Evolutionary conservation across 805 yeast species (phyloP).

Genomic region (Candida silvicultrix): DNA sequence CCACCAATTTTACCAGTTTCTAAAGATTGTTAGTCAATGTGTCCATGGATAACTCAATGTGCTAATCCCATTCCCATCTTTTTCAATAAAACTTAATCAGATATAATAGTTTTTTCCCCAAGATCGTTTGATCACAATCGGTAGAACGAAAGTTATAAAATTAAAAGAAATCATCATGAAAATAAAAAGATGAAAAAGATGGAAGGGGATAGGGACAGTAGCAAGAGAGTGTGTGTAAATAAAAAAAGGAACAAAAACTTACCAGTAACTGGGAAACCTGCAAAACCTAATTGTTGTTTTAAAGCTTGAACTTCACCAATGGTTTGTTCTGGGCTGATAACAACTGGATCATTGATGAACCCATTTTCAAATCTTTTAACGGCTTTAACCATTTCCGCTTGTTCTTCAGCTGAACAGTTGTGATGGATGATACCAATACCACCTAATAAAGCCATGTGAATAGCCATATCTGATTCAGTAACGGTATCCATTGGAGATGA

Average conservation of each 20-base stretch:
- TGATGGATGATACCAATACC: conserved; percentile 99
- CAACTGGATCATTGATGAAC: conserved; percentile 91
- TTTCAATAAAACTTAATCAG: too few species aligned
- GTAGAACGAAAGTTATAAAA: conserved; percentile 98
- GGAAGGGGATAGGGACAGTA: neutral
- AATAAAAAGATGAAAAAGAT: neutral
- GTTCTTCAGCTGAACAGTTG: conserved; percentile 94
- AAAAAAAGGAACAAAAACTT: conserved; percentile 38
- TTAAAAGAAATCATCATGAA: conserved; percentile 46
- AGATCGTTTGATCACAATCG: conserved; percentile 95
- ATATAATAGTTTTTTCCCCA: conserved; percentile 66
- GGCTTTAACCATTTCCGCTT: conserved; percentile 96
- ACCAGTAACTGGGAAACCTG: conserved; percentile 99
- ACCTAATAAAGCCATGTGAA: conserved; percentile 95
- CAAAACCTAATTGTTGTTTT: conserved; percentile 75
- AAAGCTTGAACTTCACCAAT: conserved; percentile 75
- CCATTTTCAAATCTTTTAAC: conserved; percentile 98
- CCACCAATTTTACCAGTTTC: conserved; percentile 85
- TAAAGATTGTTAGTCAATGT: conserved; percentile 28
- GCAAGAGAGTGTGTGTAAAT: too few species aligned
- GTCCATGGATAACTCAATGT: too few species aligned
- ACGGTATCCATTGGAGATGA: conserved; percentile 99
- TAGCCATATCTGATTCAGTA: conserved; percentile 96
- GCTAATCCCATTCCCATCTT: too few species aligned
- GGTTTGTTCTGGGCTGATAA: conserved; percentile 66